A percentile compares a stretch with the other conserved stretches of the same genome.
Evolutionary conservation across 2,329 filamentous ascomycete genomes (phyloP).

Genomic region (Stemphylium beticola): DNA sequence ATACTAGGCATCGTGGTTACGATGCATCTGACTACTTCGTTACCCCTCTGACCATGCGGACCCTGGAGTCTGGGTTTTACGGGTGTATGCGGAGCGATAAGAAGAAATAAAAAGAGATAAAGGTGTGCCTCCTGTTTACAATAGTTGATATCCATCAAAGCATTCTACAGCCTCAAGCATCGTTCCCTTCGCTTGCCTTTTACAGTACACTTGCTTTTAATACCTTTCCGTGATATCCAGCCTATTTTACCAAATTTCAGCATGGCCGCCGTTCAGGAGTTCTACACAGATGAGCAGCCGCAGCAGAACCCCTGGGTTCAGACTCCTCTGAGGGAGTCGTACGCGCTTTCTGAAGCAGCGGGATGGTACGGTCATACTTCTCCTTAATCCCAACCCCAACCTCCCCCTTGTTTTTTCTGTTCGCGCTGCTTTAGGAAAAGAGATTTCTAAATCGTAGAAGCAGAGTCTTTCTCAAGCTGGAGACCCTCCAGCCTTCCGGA

Average conservation of each 20-base stretch:
- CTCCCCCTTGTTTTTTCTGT: background rate
- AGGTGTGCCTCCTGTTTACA: conserved; percentile 8
- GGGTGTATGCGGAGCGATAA: conserved; percentile 36
- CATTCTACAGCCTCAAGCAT: background rate
- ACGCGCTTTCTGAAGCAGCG: conserved; percentile 69
- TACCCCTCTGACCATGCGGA: conserved; percentile 18
- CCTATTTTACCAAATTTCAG: conserved; percentile 5
- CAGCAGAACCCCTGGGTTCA: conserved; percentile 65
- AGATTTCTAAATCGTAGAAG: conserved; percentile 56
- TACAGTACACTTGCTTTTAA: background rate
- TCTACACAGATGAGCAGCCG: conserved; percentile 25
- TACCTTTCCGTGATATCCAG: conserved; percentile 19
- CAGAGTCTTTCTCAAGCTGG: conserved; percentile 84
- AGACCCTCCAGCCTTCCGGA: conserved; percentile 82
- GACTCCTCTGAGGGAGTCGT: conserved; percentile 73
- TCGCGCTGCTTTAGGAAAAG: conserved; percentile 21
- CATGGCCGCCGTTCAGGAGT: conserved; percentile 37
- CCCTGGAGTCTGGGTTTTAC: conserved; percentile 16
- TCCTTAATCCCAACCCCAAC: background rate
- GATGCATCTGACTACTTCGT: conserved; percentile 11
- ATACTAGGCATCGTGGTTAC: conserved; percentile 26
- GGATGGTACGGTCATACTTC: conserved; percentile 67
- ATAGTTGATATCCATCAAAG: conserved; percentile 1
- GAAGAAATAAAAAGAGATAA: conserved; percentile 22
- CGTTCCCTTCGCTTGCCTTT: background rate